Evolutionary conservation across 352 stramenopile species (phyloP).

Genomic region (Pythium angustatum): DNA sequence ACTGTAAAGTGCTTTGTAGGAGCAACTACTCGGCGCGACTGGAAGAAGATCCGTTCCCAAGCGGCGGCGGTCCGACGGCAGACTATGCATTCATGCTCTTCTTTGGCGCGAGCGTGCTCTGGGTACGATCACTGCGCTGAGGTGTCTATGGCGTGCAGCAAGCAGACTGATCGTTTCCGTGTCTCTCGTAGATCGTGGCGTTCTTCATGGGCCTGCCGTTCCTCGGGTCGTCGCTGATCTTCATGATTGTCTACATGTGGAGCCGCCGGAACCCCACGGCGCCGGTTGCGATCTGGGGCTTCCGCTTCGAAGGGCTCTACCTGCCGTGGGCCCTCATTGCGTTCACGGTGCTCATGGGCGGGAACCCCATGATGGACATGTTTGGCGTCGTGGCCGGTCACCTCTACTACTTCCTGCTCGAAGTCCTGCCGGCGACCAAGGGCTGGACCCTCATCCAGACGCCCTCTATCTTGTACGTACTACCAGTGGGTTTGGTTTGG

Average conservation of each 20-base stretch:
- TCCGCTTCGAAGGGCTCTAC: conserved; percentile 87
- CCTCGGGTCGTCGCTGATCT: conserved; percentile 83
- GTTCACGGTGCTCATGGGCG: conserved; percentile 86
- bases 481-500: too few species aligned
- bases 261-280: conserved; percentile 84
- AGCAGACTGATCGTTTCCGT: neutral
- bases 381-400: conserved; percentile 85
- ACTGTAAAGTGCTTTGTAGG: conserved; percentile 27
- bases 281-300: conserved; percentile 85
- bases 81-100: conserved; percentile 92
- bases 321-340: conserved; percentile 88
- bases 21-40: conserved; percentile 83
- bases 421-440: conserved; percentile 85
- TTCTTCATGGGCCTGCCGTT: conserved; percentile 87
- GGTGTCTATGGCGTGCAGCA: neutral
- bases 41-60: conserved; percentile 84
- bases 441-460: conserved; percentile 85
- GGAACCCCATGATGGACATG: conserved; percentile 86
- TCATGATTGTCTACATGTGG: conserved; percentile 92
- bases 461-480: conserved; percentile 75
- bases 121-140: conserved; percentile 42
- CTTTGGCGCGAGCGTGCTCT: conserved; percentile 74
- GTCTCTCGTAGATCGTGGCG: conserved; percentile 52
- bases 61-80: conserved; percentile 72
- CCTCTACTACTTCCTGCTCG: conserved; percentile 90